These are phyloP conservation scores for Blastobotrys arbuscula DNA, from an alignment of 1,139 yeast species.

Conservation along the genomic window DNA sequence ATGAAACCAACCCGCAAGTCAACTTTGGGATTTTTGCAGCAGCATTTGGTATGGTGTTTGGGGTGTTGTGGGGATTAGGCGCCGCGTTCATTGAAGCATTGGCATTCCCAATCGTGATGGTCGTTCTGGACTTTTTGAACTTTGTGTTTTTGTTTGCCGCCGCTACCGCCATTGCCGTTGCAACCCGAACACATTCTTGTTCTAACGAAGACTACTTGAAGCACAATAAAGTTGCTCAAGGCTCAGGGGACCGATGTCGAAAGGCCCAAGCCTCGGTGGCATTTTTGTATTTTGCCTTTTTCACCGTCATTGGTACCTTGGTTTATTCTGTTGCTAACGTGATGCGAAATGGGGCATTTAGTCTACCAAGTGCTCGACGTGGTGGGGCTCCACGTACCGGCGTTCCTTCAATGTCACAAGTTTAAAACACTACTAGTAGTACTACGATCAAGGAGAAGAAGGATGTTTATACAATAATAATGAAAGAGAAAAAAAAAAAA, in stretches of 20 bases:
- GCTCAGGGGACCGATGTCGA: constrained; percentile 80
- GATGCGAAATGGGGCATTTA: constrained; percentile 69
- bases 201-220: constrained; percentile 57
- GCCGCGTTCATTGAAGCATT: constrained; percentile 75
- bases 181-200: constrained; percentile 82
- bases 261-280: constrained; percentile 90
- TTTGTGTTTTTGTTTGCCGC: constrained; percentile 89
- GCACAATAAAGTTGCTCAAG: constrained; percentile 65
- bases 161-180: constrained; percentile 91
- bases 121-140: constrained; percentile 76
- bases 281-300: constrained; percentile 83
- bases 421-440: constrained; percentile 32
- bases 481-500: neutral
- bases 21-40: constrained; percentile 83
- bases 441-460: neutral
- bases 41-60: constrained; percentile 76
- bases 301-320: constrained; percentile 64
- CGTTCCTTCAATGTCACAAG: constrained; percentile 85
- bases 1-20: constrained; percentile 65
- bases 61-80: constrained; percentile 68
- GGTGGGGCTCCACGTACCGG: constrained; percentile 63
- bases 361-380: constrained; percentile 42
- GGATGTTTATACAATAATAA: neutral
- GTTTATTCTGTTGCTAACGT: constrained; percentile 56
- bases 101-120: constrained; percentile 81